phyloP scores from a whole-genome alignment of 257 asterid species.

The Ligustrum vulgare region DNA sequence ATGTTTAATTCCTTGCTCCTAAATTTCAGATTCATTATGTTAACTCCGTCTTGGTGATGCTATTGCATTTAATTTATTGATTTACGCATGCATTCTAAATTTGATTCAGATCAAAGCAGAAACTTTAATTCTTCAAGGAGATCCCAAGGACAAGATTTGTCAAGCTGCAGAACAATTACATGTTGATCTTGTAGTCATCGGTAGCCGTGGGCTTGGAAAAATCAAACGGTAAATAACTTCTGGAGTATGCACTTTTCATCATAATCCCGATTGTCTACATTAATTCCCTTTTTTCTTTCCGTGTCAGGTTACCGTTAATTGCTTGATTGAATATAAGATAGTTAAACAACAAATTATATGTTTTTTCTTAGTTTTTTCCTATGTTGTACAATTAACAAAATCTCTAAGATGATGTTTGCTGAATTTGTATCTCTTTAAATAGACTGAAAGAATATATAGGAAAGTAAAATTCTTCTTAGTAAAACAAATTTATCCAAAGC shows the following conservation, averaged over 20 bases:
- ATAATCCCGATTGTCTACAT: background rate
- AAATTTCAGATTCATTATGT: background rate
- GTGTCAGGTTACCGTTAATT: background rate
- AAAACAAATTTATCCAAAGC: too few species aligned
- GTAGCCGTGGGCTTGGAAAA: conserved; percentile 73
- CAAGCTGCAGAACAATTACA: conserved; percentile 58
- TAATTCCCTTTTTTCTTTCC: too few species aligned
- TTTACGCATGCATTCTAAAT: background rate
- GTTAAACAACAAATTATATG: background rate
- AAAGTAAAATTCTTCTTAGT: background rate
- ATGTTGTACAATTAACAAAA: background rate
- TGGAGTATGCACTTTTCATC: background rate
- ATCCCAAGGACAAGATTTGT: conserved; percentile 70
- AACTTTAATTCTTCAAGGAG: conserved; percentile 62
- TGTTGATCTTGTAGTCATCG: conserved; percentile 67
- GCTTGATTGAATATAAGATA: background rate
- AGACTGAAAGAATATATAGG: background rate
- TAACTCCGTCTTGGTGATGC: background rate
- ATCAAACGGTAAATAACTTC: conserved; percentile 59
- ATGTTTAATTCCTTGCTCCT: background rate
- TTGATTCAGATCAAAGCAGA: conserved; percentile 57
- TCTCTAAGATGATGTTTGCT: background rate
- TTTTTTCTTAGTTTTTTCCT: background rate
- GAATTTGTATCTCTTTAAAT: background rate
- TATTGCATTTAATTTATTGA: background rate